Base-by-base conservation (phyloP, 2,329 filamentous ascomycete species). In the Mollisia scopiformis region DNA sequence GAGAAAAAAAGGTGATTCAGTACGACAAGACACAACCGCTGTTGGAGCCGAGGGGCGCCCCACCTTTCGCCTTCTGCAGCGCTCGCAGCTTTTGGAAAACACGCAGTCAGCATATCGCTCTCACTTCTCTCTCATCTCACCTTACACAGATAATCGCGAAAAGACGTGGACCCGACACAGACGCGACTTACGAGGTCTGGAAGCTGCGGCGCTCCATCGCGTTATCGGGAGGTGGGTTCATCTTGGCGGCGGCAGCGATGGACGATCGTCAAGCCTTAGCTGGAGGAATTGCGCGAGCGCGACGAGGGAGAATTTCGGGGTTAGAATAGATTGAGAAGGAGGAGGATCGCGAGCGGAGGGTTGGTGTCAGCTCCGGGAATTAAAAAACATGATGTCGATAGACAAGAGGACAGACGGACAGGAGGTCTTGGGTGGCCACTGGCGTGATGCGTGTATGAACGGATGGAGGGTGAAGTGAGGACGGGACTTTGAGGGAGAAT, bases 11-110 rank as follows among this genome's bases (percentile, higher is more conserved):
- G 6, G 23, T 51, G 19, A 50, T 23, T 55, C 13, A 57, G 33
- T 50, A 28, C 46, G 23, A 47, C 43, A 47, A 47, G 43, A 47
- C 43, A 47, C 43, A 47, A 23, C 43, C 28, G 39, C 23, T 57
- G 39, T 19, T 19, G 19, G 41, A 39, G 19, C 33, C 37, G 31
- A 27, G 8, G 28, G 28, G 25, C 19, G 27, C 50, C 68, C 50
- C 49, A 79, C 78, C 74, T 79, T 80, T 58, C 78, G 74, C 35
- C 75, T 74, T 55, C 78, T 75, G 64, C 78, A 80, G 71, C 77
- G 69, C 59, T 79, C 76, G 65, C 78, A 80, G 28, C 78, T 80
- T 55, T n/a, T n/a, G n/a, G n/a, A 23, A 37, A 35, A 23, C 16
- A 16, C 14, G 61, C 19, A 14, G 21, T 63, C 41, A 54, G 52